Base-by-base conservation (phyloP, 2,329 filamentous ascomycete species). In the Alternaria gaisen region DNA sequence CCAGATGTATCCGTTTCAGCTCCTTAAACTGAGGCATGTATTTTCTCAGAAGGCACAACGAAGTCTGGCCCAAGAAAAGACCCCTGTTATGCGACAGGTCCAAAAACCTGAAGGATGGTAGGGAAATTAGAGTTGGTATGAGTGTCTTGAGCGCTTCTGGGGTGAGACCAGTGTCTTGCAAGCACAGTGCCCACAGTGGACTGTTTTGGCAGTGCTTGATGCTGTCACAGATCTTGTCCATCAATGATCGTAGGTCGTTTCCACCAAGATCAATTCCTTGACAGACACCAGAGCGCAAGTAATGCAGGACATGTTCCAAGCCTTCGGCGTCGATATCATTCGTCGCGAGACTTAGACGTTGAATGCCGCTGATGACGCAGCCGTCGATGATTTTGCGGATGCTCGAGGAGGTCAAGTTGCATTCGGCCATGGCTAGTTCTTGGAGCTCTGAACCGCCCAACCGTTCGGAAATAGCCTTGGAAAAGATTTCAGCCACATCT, bases 81-180 rank as follows among this genome's bases (percentile, higher is more conserved):
- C 88, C 88, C 32, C 86, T 91, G 70, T 98, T 98, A 72, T 97
- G 93, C 5, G 93, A 97, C 36, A 99, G 83, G 76, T 98, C 95
- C 60, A 99, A 88, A 74, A 97, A 97, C 20, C 91, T 89, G 74
- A 97, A 90, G 65, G 90, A 87, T 2, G 85, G 84, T 57, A 97
- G 82, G 66, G 85, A 87, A 26, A 86, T 84, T 55, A 98, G 80
- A 7, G 87, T 87, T 5, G 93, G 92, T 52, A 98, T 85, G 12
- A 98, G 83, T 55, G 88, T 87, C 77, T 87, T 90, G 22, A 98
- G 82, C 11, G 90, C 89, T 0, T 87, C 83, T 0, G 93, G 90
- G 5, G 86, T 88, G 56, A 99, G 82, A 58, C 92, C 92, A 80
- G 94, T 97, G 70, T 93, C 90, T 1, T 93, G 92, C 63, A 99